phyloP scores from a whole-genome alignment of 768 basidiomycete species.

The Nidularia sp. region DNA sequence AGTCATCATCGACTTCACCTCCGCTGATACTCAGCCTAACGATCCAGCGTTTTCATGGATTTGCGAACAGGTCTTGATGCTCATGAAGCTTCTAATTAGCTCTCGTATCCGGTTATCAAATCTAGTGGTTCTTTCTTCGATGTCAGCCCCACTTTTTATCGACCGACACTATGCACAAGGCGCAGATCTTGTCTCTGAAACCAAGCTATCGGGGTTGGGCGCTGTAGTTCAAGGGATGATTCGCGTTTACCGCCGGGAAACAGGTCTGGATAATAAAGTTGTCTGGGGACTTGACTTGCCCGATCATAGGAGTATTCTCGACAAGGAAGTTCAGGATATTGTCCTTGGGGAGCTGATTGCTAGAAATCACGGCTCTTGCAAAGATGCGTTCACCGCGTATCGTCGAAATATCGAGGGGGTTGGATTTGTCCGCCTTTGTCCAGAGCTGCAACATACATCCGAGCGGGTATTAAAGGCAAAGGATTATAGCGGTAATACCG shows the following conservation, averaged over 20 bases:
- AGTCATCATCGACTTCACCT: constrained; percentile 16
- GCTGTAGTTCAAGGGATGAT: too few species aligned
- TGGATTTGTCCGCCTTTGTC: constrained; percentile 18
- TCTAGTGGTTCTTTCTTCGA: background rate
- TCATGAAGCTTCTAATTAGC: constrained; percentile 15
- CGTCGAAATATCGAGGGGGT: constrained; percentile 12
- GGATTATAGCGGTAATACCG: constrained; percentile 15
- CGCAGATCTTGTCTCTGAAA: too few species aligned
- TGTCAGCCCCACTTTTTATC: background rate
- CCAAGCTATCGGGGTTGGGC: too few species aligned
- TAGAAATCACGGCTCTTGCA: background rate
- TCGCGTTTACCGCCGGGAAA: too few species aligned
- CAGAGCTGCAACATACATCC: constrained; percentile 12
- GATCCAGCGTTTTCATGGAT: constrained; percentile 11
- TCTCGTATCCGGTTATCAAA: constrained; percentile 4
- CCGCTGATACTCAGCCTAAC: constrained; percentile 10
- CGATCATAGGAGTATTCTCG: too few species aligned
- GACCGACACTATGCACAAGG: too few species aligned
- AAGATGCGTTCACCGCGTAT: constrained; percentile 17
- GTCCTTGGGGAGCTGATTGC: background rate
- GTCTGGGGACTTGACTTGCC: too few species aligned
- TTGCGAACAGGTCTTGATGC: constrained; percentile 12
- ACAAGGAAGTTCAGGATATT: too few species aligned
- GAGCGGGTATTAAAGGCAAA: constrained; percentile 1
- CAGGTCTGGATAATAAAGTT: too few species aligned